phyloP scores from a whole-genome alignment of 129 eudicot species.

The Arctium lappa region DNA sequence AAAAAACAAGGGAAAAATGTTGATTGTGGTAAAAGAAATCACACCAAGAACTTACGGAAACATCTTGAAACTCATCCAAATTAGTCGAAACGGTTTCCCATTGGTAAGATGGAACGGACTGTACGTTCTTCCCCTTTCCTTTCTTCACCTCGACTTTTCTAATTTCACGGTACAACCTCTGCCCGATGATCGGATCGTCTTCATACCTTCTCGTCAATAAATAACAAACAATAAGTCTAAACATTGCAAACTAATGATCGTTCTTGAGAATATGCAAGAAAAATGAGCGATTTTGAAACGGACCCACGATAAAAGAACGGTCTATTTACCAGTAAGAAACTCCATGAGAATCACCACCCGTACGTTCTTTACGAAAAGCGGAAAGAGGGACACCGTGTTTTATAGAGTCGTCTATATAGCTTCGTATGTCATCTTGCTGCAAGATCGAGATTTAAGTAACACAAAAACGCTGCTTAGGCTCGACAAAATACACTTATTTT shows the following conservation, averaged over 20 bases:
- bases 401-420: slow-evolving; percentile 83
- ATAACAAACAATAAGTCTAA: slow-evolving; percentile 12
- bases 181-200: slow-evolving; percentile 91
- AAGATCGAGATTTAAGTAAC: slow-evolving; percentile 8
- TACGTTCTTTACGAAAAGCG: slow-evolving; percentile 85
- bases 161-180: slow-evolving; percentile 88
- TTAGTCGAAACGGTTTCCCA: slow-evolving; percentile 97
- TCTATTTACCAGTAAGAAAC: slow-evolving; percentile 73
- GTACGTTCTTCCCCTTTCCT: slow-evolving; percentile 77
- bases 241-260: slow-evolving; percentile 5
- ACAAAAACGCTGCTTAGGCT: not conserved
- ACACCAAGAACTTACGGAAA: slow-evolving; percentile 61
- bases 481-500: too few species aligned
- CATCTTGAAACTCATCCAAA: slow-evolving; percentile 85
- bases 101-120: slow-evolving; percentile 73
- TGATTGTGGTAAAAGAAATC: not conserved
- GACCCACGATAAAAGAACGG: not conserved
- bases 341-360: slow-evolving; percentile 97
- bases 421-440: slow-evolving; percentile 97
- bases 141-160: slow-evolving; percentile 83
- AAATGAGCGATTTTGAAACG: not conserved
- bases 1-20: not conserved
- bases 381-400: slow-evolving; percentile 84
- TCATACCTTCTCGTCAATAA: slow-evolving; percentile 62
- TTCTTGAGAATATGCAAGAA: slow-evolving; percentile 1